Base-by-base conservation (phyloP, 108 stramenopile species). In the Fragilariopsis cylindrus region DNA sequence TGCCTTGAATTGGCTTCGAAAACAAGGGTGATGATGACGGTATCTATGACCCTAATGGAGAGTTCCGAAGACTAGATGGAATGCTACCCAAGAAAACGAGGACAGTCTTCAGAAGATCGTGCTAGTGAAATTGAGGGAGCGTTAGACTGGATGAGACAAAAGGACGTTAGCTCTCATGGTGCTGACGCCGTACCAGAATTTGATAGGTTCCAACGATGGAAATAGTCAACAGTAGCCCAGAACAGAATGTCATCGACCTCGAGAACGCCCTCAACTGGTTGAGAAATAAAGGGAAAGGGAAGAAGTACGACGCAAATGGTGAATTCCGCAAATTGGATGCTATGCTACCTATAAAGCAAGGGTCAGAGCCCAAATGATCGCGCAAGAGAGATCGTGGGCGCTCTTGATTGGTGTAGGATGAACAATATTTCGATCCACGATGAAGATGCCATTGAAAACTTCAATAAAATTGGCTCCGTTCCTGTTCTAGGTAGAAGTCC, bases 221-320 rank as follows among this genome's bases (percentile, higher is more conserved):
- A 67, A 46, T 75, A 7, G 40, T 66, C 16, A 67, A 66, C 6
- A 67, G 74, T 49, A 75, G 49, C 4, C 77, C 77, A 5, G 72
- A 72, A 57, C 55, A 73, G 39, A 60, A 63, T 48, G 64, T 71
- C 12, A 57, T 13, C n/a, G 72, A 78, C 19, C 39, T 71, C 42
- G 60, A 75, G 43, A 77, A 83, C 69, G 83, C 83, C 16, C 48
- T 84, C 48, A 57, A 65, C 64, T 78, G 77, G 77, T 18, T 78
- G 4, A 16, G 76, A 9, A 70, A 69, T 12, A 69, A 68, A 19
- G 69, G 60, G 9, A 69, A 75, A 16, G 44, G 53, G 2, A 16
- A 47, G 8, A 40, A 19, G 13, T 9, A 52, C 50, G 66, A 75
- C 4, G 13, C 5, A 5, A 52, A 65, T 19, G 65, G 64, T 45